These are phyloP conservation scores for Umbelopsis sp. DNA, from an alignment of 371 early-diverging fungal genomes.

Conservation along the genomic window DNA sequence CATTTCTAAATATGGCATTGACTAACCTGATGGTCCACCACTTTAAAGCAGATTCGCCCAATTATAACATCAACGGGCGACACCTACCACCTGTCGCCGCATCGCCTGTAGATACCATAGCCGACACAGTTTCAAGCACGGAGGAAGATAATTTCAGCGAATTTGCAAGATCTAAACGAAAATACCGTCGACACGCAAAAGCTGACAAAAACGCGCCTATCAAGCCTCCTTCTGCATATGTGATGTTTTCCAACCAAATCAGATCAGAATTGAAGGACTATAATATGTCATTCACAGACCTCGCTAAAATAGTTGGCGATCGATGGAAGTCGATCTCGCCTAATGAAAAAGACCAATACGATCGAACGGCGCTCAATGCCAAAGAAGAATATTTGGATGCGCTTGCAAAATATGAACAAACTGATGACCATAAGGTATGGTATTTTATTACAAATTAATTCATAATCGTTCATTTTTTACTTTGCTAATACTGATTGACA, in stretches of 20 bases:
- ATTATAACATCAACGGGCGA: constrained; percentile 1
- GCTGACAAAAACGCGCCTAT: constrained; percentile 55
- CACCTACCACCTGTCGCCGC: constrained; percentile 8
- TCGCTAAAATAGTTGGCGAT: constrained; percentile 56
- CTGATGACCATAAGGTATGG: constrained; percentile 38
- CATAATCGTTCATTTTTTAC: neutral
- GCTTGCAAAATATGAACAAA: constrained; percentile 44
- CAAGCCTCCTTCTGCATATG: constrained; percentile 62
- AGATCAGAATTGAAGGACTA: constrained; percentile 48
- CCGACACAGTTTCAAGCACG: constrained; percentile 43
- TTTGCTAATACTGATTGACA: neutral
- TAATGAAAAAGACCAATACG: constrained; percentile 39
- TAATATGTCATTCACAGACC: constrained; percentile 52
- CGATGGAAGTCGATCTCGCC: constrained; percentile 46
- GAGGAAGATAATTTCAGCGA: constrained; percentile 50
- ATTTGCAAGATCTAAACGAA: constrained; percentile 41
- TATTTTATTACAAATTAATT: neutral
- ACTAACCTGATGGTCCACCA: neutral
- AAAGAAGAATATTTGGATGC: constrained; percentile 44
- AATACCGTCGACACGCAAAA: constrained; percentile 57
- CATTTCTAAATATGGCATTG: neutral
- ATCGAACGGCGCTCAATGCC: constrained; percentile 33
- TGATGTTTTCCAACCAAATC: constrained; percentile 56
- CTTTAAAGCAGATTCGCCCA: constrained; percentile 11
- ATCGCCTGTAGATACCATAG: constrained; percentile 27